These are phyloP conservation scores for Rhynchosporium secalis DNA, from an alignment of 2,329 filamentous ascomycete genomes.

Conservation along the genomic window DNA sequence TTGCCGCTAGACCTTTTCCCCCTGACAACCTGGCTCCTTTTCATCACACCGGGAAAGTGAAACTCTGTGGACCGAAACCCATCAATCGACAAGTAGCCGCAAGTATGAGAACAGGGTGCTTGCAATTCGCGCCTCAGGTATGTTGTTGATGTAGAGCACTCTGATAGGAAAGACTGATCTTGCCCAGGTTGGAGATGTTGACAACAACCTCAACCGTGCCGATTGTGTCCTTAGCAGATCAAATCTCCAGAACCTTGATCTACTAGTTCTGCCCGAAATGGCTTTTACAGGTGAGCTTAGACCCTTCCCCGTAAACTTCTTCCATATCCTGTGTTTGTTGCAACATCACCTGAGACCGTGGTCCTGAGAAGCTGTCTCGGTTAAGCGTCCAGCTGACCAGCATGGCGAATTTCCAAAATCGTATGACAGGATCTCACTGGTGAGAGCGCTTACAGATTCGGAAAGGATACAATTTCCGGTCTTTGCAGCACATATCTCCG, in stretches of 20 bases:
- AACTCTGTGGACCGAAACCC: too few relatives aligned
- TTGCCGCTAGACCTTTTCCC: neutral
- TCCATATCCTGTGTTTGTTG: neutral
- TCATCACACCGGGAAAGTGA: neutral
- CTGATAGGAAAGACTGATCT: neutral
- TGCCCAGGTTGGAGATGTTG: slow-evolving; percentile 63
- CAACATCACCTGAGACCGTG: neutral
- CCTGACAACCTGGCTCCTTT: neutral
- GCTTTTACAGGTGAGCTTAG: slow-evolving; percentile 64
- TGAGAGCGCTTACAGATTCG: slow-evolving; percentile 5
- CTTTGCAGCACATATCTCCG: slow-evolving; percentile 64
- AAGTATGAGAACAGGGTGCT: slow-evolving; percentile 66
- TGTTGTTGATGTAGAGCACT: neutral
- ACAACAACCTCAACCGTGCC: slow-evolving; percentile 69
- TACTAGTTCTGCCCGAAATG: slow-evolving; percentile 74
- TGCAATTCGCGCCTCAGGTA: slow-evolving; percentile 70
- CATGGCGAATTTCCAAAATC: neutral
- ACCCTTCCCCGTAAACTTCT: neutral
- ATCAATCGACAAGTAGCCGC: neutral
- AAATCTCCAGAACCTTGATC: slow-evolving; percentile 57
- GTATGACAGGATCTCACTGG: neutral
- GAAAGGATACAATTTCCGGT: slow-evolving; percentile 71
- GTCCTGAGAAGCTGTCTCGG: slow-evolving; percentile 1
- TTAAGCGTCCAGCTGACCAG: neutral
- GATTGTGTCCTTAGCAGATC: slow-evolving; percentile 60